These are phyloP conservation scores for Vicia faba DNA, from an alignment of 306 rosid genomes.

Conservation along the genomic window DNA sequence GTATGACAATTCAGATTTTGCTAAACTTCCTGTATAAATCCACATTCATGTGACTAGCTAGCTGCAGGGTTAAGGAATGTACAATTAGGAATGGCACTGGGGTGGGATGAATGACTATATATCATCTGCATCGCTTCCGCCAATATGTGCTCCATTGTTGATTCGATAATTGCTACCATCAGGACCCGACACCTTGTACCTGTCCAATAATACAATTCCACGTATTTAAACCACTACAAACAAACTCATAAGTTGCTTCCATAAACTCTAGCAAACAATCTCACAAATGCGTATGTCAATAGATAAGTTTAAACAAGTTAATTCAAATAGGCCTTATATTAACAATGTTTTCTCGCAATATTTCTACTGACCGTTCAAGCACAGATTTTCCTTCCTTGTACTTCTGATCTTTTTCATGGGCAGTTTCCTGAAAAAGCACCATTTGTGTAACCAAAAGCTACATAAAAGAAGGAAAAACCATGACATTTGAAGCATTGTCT, in stretches of 20 bases:
- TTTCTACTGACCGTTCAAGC: conserved; percentile 67
- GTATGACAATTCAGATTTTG: conserved; percentile 38
- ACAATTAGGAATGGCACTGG: conserved; percentile 48
- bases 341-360: conserved; percentile 34
- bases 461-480: conserved; percentile 35
- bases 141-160: conserved; percentile 64
- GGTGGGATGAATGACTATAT: conserved; percentile 43
- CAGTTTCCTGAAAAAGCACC: conserved; percentile 60
- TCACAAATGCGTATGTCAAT: not conserved
- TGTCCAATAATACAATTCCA: conserved; percentile 53
- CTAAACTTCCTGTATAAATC: conserved; percentile 35
- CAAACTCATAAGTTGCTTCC: not conserved
- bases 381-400: conserved; percentile 78
- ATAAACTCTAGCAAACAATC: not conserved
- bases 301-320: not conserved
- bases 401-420: conserved; percentile 60
- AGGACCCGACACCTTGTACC: conserved; percentile 73
- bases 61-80: conserved; percentile 51
- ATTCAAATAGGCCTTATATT: conserved; percentile 4
- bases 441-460: conserved; percentile 41
- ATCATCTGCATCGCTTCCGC: conserved; percentile 89
- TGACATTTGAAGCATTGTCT: conserved; percentile 38
- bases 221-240: conserved; percentile 32
- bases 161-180: conserved; percentile 80
- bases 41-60: conserved; percentile 47